Conservation (phyloP, 1,284 basidiomycete genomes). For the Microbotryum violaceum region DNA sequence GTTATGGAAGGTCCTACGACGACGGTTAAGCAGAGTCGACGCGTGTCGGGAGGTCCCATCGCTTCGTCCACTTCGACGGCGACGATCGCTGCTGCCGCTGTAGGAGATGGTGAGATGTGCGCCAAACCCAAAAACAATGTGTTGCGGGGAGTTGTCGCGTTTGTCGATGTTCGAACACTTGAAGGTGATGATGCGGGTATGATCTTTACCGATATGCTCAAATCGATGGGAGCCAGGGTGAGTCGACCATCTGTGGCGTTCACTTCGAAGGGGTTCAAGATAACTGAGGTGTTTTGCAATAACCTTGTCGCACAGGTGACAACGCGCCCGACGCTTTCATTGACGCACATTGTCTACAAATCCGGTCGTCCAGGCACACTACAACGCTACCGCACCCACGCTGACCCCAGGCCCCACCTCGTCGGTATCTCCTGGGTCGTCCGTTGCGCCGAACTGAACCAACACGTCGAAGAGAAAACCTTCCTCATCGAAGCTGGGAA, state of each 20-base stretch:
- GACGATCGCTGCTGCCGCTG: background rate
- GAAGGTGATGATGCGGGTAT: constrained; percentile 75
- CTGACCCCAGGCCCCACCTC: constrained; percentile 64
- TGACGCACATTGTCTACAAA: constrained; percentile 87
- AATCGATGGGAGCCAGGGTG: constrained; percentile 72
- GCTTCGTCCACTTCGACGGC: background rate
- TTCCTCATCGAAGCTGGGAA: constrained; percentile 63
- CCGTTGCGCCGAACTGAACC: constrained; percentile 64
- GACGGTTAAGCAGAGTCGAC: background rate
- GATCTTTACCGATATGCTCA: constrained; percentile 79
- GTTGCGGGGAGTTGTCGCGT: constrained; percentile 62
- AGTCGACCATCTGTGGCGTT: constrained; percentile 31
- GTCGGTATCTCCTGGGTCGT: constrained; percentile 91
- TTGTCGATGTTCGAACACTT: constrained; percentile 79
- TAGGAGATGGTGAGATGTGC: background rate
- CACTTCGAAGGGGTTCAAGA: no score
- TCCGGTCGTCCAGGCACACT: constrained; percentile 72
- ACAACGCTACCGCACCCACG: constrained; percentile 60
- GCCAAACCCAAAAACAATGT: constrained; percentile 3
- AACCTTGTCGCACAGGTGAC: constrained; percentile 44
- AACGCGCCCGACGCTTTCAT: constrained; percentile 46
- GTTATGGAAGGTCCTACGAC: background rate
- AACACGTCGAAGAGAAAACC: constrained; percentile 56
- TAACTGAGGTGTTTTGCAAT: background rate
- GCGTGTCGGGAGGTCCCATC: background rate